Evolutionary conservation across 1,284 basidiomycete genomes (phyloP), one percentile per base, ranked within the genome.

Genomic region (Rhodotorula glutinis): DNA sequence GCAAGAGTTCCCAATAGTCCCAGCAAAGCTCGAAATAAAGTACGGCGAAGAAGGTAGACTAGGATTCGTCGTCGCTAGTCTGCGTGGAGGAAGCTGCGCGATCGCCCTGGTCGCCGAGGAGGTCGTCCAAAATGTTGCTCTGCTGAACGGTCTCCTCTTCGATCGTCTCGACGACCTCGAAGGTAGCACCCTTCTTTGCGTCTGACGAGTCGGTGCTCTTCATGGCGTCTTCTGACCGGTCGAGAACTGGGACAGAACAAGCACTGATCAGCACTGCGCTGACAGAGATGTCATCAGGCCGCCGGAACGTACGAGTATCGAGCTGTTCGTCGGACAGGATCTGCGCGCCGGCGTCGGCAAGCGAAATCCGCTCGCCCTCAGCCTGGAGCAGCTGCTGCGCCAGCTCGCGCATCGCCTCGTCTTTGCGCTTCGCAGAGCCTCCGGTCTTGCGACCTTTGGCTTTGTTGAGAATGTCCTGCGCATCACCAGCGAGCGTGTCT

Each of bases 141-240:
- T 53, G 25, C 27, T 52, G 54, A 7, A 55, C 57, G 23, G 41
- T 53, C 16, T 54, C 55, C 51, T 65, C 66, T 17, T 71, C 66
- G 53, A 65, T 59, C 53, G 69, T 71, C 41, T 67, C 69, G 53
- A 70, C 62, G 19, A 71, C 66, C 25, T 65, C 62, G 56, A 66
- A 57, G 23, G 47, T 60, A 4, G 69, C 65, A 0, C 47, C 29
- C 30, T 53, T 41, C 23, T 38, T 46, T 23, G 29, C 53, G 10
- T 47, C 46, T n/a, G 62, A 59, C 8, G 38, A 46, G 30, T 57
- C 33, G 40, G 17, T 51, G 14, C 23, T 41, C 54, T 49, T 55
- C 69, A 70, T 70, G 8, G 69, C 62, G 9, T 58, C 53, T 19
- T 65, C 66, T 16, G 65, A 67, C 2, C 70, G 63, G 56, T 71